Conservation (phyloP, 2,329 filamentous ascomycete species). For the Trichophaea hybrida region DNA sequence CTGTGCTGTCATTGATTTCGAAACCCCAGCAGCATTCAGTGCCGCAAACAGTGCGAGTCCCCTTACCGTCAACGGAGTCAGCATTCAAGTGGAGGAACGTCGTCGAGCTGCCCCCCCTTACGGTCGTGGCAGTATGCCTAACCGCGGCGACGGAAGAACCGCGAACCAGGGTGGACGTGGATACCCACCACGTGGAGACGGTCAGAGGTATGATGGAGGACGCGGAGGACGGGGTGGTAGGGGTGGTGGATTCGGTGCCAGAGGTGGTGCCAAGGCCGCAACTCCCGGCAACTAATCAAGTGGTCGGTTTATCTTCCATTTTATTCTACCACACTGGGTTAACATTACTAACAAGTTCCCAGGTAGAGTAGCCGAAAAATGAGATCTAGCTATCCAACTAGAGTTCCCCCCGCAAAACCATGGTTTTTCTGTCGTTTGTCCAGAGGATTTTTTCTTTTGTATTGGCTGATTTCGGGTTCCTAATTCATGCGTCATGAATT, state of each 20-base stretch:
- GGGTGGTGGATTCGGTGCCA: constrained; percentile 15
- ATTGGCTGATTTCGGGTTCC: no score
- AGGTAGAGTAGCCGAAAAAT: no score
- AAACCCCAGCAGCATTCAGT: constrained; percentile 63
- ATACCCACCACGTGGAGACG: constrained; percentile 10
- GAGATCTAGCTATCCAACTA: no score
- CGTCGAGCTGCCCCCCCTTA: constrained; percentile 35
- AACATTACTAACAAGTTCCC: no score
- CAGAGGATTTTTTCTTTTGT: no score
- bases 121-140: constrained; percentile 10
- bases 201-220: constrained; percentile 10
- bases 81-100: constrained; percentile 76
- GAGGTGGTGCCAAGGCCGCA: constrained; percentile 8
- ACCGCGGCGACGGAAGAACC: constrained; percentile 19
- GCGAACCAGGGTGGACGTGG: constrained; percentile 22
- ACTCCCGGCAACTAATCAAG: background rate
- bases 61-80: constrained; percentile 67
- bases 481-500: no score
- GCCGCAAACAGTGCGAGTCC: constrained; percentile 74
- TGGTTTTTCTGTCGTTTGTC: no score
- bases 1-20: constrained; percentile 93
- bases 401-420: no score
- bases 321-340: no score
- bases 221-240: constrained; percentile 13
- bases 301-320: constrained; percentile 1